A percentile compares a stretch with the other conserved stretches of the same genome.
phyloP scores from a whole-genome alignment of 495 filamentous ascomycete species.

The Cercophora samala region DNA sequence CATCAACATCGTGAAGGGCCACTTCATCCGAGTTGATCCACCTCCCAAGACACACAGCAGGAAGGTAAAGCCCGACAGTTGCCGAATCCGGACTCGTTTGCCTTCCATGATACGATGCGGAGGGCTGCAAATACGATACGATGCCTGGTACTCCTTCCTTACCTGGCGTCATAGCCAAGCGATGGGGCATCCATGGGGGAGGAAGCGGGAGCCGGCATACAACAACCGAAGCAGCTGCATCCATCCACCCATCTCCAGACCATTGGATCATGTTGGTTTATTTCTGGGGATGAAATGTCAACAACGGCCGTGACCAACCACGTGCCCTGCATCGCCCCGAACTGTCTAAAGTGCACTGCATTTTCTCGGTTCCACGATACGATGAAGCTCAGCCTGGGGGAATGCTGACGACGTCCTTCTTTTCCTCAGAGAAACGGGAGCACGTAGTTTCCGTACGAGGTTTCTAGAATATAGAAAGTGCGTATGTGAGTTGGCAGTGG shows the following conservation, averaged over 20 bases:
- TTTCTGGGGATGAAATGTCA: background rate
- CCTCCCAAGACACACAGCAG: background rate
- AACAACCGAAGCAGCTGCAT: background rate
- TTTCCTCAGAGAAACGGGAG: background rate
- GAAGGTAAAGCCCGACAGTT: background rate
- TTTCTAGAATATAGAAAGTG: background rate
- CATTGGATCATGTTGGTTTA: too few species aligned
- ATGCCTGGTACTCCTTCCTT: background rate
- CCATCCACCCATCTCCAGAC: background rate
- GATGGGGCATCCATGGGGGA: background rate
- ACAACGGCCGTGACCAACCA: background rate
- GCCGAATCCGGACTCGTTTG: background rate
- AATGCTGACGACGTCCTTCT: background rate
- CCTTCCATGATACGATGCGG: background rate
- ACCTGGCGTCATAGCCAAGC: background rate
- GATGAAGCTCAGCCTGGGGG: background rate
- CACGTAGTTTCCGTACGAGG: background rate
- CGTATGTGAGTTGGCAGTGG: constrained; percentile 1
- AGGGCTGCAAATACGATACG: background rate
- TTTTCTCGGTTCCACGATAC: background rate
- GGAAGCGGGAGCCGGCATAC: background rate
- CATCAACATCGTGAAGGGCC: background rate
- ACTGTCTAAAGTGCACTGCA: background rate
- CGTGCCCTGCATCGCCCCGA: background rate
- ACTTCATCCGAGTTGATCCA: background rate